Conservation (phyloP, 106 monocot species). For the Amphibolis antarctica region DNA sequence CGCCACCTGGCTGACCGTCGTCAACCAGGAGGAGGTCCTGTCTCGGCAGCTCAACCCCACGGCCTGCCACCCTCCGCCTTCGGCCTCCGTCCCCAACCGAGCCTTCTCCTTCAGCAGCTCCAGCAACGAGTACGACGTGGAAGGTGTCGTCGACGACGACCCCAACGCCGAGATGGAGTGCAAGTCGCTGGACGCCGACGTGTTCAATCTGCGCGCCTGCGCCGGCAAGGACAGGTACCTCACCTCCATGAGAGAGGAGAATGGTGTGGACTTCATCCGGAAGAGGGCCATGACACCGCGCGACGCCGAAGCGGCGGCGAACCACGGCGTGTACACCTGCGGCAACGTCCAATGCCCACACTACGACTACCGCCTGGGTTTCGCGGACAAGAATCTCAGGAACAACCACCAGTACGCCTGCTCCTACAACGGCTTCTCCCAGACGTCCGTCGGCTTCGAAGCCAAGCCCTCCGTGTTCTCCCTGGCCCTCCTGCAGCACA, state of each 20-base stretch:
- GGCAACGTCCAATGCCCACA: conserved; percentile 40
- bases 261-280: conserved; percentile 33
- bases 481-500: conserved; percentile 18
- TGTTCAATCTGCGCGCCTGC: conserved; percentile 3
- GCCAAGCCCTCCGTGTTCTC: conserved; percentile 38
- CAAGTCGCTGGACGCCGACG: conserved; percentile 7
- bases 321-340: conserved; percentile 32
- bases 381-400: conserved; percentile 29
- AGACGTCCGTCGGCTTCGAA: conserved; percentile 13
- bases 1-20: conserved; percentile 55
- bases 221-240: conserved; percentile 14
- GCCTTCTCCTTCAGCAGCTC: conserved; percentile 37
- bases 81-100: conserved; percentile 10
- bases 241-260: background rate
- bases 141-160: conserved; percentile 26
- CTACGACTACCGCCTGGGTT: conserved; percentile 30
- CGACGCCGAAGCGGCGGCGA: conserved; percentile 15
- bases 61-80: conserved; percentile 24
- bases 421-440: conserved; percentile 18
- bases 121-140: conserved; percentile 50
- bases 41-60: conserved; percentile 36
- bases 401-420: conserved; percentile 25
- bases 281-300: conserved; percentile 23
- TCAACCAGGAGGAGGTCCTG: conserved; percentile 61
- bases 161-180: conserved; percentile 11